A percentile compares a stretch with the other conserved stretches of the same genome.
phyloP scores from a whole-genome alignment of 768 basidiomycete genomes.

The Boletus sp. region DNA sequence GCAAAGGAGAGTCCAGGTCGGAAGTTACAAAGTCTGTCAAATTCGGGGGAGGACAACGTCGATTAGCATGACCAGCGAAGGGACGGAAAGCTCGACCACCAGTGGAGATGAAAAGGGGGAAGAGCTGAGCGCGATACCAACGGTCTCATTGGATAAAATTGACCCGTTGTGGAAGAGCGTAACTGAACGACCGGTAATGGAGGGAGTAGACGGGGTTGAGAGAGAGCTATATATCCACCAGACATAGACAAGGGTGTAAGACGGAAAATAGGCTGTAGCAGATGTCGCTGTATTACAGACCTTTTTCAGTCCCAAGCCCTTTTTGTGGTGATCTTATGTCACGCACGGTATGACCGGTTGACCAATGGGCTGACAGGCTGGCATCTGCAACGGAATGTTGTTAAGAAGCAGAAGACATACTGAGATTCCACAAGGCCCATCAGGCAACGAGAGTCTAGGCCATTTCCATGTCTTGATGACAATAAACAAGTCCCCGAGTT shows the following conservation, averaged over 20 bases:
- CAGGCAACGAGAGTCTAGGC: slow-evolving; percentile 31
- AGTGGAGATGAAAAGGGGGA: slow-evolving; percentile 13
- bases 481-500: not conserved
- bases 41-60: slow-evolving; percentile 79
- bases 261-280: not conserved
- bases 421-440: slow-evolving; percentile 35
- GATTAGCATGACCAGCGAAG: slow-evolving; percentile 46
- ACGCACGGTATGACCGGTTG: too few species aligned
- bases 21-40: slow-evolving; percentile 72
- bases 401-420: slow-evolving; percentile 14
- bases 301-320: slow-evolving; percentile 31
- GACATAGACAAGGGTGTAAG: not conserved
- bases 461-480: not conserved
- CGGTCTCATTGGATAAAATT: slow-evolving; percentile 62
- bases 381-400: not conserved
- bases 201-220: slow-evolving; percentile 73
- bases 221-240: slow-evolving; percentile 49
- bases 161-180: slow-evolving; percentile 61
- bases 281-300: slow-evolving; percentile 33
- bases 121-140: slow-evolving; percentile 55
- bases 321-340: too few species aligned
- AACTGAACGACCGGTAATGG: slow-evolving; percentile 73
- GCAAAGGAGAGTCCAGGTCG: slow-evolving; percentile 74
- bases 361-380: slow-evolving; percentile 14
- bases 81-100: slow-evolving; percentile 27